Percentiles rank a stretch among this genome's conserved stretches.
Conservation (phyloP, 177 flowering plant genomes). For the Telopea speciosissima region DNA sequence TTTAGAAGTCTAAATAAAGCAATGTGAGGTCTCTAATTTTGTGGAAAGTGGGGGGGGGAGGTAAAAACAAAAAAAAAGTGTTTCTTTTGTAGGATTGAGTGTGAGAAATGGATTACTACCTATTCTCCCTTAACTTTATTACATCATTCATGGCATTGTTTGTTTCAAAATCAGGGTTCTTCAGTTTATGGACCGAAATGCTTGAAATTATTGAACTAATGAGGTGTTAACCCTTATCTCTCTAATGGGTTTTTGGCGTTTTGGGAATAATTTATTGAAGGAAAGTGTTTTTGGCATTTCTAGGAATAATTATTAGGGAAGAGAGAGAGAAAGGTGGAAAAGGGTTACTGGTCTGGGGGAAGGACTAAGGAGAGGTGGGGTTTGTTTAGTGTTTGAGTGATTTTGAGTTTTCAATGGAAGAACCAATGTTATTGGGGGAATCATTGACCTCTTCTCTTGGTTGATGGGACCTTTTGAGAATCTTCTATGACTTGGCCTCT, state of each 20-base stretch:
- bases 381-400: constrained; percentile 10
- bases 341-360: not conserved
- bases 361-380: not conserved
- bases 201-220: not conserved
- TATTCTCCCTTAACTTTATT: no score
- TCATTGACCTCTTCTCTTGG: constrained; percentile 28
- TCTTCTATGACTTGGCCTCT: constrained; percentile 18
- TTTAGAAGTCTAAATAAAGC: constrained; percentile 2
- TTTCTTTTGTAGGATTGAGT: constrained; percentile 2
- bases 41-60: constrained; percentile 4
- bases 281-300: not conserved
- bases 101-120: constrained; percentile 6
- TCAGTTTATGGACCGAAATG: not conserved
- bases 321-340: not conserved
- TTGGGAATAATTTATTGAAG: not conserved
- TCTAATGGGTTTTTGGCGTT: not conserved
- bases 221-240: not conserved
- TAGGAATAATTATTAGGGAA: no score
- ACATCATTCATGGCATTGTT: not conserved
- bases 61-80: constrained; percentile 11
- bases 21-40: not conserved
- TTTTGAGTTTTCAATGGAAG: constrained; percentile 27
- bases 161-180: not conserved
- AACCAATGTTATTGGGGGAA: constrained; percentile 31
- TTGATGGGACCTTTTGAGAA: constrained; percentile 44